A percentile compares a stretch with the other conserved stretches of the same genome.
phyloP scores from a whole-genome alignment of 495 filamentous ascomycete species.

The Hypoxylon lienhwacheense region DNA sequence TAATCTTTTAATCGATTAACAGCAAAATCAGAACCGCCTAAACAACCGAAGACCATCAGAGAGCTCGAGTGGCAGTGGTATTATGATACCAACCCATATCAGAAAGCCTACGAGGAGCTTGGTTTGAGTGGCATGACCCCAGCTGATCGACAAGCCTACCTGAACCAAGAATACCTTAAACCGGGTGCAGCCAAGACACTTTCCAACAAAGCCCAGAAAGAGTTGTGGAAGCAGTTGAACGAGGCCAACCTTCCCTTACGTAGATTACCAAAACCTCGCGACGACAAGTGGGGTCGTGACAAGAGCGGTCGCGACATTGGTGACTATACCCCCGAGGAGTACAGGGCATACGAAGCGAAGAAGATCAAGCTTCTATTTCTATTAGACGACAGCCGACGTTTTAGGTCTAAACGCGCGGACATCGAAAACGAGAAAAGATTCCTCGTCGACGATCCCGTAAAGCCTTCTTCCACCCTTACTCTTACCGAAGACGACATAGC shows the following conservation, averaged over 20 bases:
- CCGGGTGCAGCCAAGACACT: constrained; percentile 36
- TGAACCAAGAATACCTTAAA: constrained; percentile 40
- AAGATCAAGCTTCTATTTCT: constrained; percentile 35
- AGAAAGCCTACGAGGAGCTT: constrained; percentile 36
- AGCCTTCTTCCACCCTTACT: constrained; percentile 23
- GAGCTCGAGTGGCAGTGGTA: constrained; percentile 42
- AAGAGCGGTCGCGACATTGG: constrained; percentile 45
- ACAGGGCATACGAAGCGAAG: constrained; percentile 38
- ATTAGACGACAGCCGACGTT: constrained; percentile 35
- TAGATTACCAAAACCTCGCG: constrained; percentile 31
- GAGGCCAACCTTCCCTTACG: constrained; percentile 49
- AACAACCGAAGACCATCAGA: constrained; percentile 37
- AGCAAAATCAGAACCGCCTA: constrained; percentile 28
- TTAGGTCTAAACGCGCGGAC: constrained; percentile 34
- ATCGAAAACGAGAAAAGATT: constrained; percentile 21
- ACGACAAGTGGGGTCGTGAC: constrained; percentile 47
- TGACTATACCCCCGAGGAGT: constrained; percentile 45
- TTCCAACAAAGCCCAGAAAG: constrained; percentile 48
- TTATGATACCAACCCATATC: constrained; percentile 44
- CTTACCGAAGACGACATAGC: constrained; percentile 46
- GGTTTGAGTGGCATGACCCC: constrained; percentile 42
- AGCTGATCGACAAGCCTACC: constrained; percentile 43
- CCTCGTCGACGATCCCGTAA: constrained; percentile 17
- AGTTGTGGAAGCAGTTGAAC: constrained; percentile 53
- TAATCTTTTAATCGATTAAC: constrained; percentile 13